Conservation (phyloP, 129 eudicot species). For the Tanacetum coccineum region DNA sequence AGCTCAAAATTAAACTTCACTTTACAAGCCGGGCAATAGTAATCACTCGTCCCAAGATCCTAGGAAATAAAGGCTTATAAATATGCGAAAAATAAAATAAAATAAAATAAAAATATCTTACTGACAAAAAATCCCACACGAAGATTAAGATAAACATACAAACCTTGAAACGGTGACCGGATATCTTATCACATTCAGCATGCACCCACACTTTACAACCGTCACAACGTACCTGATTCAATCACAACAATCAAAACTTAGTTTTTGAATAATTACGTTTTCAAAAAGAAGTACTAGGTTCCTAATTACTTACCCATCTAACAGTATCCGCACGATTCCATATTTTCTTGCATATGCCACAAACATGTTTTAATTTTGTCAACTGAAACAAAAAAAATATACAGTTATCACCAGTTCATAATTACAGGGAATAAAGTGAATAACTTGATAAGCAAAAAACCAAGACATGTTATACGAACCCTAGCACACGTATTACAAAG, state of each 20-base stretch:
- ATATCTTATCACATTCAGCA: conserved; percentile 81
- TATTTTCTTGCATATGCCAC: conserved; percentile 89
- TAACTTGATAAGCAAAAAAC: neutral
- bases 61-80: conserved; percentile 19
- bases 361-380: conserved; percentile 58
- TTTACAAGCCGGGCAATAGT: conserved; percentile 87
- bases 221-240: conserved; percentile 66
- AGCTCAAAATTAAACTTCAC: conserved; percentile 78
- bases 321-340: conserved; percentile 68
- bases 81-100: neutral
- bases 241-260: conserved; percentile 23
- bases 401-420: conserved; percentile 1
- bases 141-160: neutral
- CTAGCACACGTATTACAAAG: conserved; percentile 75
- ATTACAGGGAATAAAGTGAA: conserved; percentile 18
- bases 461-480: conserved; percentile 48
- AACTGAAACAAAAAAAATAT: conserved; percentile 40
- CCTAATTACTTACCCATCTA: conserved; percentile 58
- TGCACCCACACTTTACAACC: conserved; percentile 94
- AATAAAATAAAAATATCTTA: conserved; percentile 7
- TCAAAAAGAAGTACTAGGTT: neutral
- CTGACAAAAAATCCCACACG: conserved; percentile 1
- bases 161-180: conserved; percentile 64
- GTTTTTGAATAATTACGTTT: neutral
- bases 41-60: conserved; percentile 68